phyloP scores from a whole-genome alignment of 2,329 filamentous ascomycete genomes.

The Calycina herbarum region DNA sequence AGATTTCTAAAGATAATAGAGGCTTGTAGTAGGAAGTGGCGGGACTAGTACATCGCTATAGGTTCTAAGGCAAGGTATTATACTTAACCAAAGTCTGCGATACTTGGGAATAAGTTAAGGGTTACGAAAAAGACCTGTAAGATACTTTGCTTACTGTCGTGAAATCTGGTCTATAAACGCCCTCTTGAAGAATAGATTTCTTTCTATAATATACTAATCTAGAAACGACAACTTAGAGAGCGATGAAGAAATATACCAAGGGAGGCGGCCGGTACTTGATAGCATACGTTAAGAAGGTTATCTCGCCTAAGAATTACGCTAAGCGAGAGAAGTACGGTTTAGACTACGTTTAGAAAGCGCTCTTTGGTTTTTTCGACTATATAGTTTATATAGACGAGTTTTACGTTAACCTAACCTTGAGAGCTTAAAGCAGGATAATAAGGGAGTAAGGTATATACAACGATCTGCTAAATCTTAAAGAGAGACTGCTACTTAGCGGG shows the following conservation, averaged over 20 bases:
- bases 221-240: not conserved
- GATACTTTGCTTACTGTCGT: not conserved
- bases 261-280: not conserved
- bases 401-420: not conserved
- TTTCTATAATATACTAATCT: not conserved
- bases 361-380: not conserved
- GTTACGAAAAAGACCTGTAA: not conserved
- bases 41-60: not conserved
- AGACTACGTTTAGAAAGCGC: not conserved
- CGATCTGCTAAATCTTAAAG: not conserved
- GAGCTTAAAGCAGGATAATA: no score
- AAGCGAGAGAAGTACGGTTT: not conserved
- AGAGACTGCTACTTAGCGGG: not conserved
- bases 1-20: not conserved
- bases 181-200: not conserved
- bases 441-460: not conserved
- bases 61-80: not conserved
- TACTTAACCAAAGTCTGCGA: not conserved
- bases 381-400: not conserved
- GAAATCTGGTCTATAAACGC: not conserved
- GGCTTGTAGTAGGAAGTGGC: not conserved
- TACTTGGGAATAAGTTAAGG: not conserved
- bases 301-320: not conserved
- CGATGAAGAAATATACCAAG: not conserved
- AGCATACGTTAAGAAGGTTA: not conserved